Base-by-base conservation (phyloP, 1,139 yeast species). In the Candida labiduridarum region DNA sequence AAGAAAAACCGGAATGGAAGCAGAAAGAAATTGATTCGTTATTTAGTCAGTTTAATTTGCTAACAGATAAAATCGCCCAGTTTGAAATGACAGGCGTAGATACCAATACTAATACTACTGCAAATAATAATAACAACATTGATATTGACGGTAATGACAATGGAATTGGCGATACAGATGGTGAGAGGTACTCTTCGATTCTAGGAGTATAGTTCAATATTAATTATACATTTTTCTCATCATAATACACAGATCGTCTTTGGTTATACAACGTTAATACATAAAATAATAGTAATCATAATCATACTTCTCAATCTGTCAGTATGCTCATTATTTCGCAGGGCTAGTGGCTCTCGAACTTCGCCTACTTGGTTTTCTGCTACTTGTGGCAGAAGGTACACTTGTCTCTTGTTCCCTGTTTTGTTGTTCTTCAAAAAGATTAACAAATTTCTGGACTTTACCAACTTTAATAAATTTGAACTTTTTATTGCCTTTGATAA, bases 381-480 rank as follows among this genome's bases (percentile, higher is more conserved):
- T 52, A 30, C 31, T 31, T 11, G 34, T 16, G 29, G 42, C n/a
- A 25, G 51, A 40, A 25, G 40, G 10, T 14, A 36, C 9, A 19
- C 14, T 19, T n/a, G 44, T 39, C 3, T 31, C 40, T 30, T 39
- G 14, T 48, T 46, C 45, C 22, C 45, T 44, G 25, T 71, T 64
- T 29, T 47, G 47, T 33, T 71, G 66, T 49, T 76, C 80, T 58
- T 76, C 81, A 55, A 76, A 76, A 56, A 76, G 64, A 57, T 68
- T 66, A 19, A 76, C 81, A 57, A 74, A 76, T 59, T 76, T 76
- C 54, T 76, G 80, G 18, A 76, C 81, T 56, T 76, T 76, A 2
- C 81, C 81, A 14, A 76, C 78, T 57, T 74, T 76, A 52, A 76
- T 76, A 54, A 71, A 76, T 56, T 73, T 74, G 63, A 75, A 76